Conservation (phyloP, 129 eudicot genomes). For the Saussurea involucrata region DNA sequence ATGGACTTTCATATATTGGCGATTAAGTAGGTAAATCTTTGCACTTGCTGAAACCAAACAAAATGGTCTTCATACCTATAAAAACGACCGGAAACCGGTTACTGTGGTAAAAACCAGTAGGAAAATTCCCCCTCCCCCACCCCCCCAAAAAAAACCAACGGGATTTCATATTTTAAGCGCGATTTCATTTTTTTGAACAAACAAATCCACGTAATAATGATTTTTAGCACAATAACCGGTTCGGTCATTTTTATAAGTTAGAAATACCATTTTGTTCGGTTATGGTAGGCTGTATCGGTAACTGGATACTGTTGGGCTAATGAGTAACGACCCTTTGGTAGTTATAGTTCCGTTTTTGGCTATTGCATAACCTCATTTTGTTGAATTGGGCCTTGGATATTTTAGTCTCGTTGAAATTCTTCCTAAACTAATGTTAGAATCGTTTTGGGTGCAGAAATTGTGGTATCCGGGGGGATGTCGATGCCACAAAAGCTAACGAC, state of each 20-base stretch:
- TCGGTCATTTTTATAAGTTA: not conserved
- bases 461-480: slow-evolving; percentile 93
- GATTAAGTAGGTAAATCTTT: not conserved
- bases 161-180: not conserved
- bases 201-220: not conserved
- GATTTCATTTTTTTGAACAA: too few relatives aligned
- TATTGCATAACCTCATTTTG: not conserved
- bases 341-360: not conserved
- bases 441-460: slow-evolving; percentile 62
- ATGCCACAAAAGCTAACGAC: slow-evolving; percentile 86
- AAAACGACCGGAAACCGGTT: not conserved
- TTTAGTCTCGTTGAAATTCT: not conserved
- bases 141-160: not conserved
- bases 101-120: not conserved
- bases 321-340: not conserved
- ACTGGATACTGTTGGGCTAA: not conserved
- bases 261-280: not conserved
- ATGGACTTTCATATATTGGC: not conserved
- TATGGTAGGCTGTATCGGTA: not conserved
- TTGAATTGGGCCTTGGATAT: not conserved
- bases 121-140: not conserved
- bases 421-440: not conserved
- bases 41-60: not conserved
- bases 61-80: not conserved
- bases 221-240: not conserved